These are phyloP conservation scores for Botrytis tulipae DNA, from an alignment of 2,329 filamentous ascomycete species.

Conservation along the genomic window DNA sequence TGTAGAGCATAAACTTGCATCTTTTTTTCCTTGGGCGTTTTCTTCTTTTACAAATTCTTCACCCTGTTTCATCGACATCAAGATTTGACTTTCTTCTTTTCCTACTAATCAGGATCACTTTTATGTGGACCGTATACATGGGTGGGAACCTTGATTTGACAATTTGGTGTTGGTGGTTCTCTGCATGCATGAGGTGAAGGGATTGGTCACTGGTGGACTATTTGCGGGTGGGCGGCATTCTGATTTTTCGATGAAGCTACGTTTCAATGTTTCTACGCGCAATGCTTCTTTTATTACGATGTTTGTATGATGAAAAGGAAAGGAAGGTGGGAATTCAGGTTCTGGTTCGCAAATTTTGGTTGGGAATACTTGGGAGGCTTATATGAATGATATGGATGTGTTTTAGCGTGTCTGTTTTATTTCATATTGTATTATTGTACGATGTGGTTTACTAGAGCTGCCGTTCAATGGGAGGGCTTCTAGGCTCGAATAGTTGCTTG, in stretches of 20 bases:
- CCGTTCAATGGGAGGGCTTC: conserved; percentile 18
- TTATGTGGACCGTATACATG: conserved; percentile 1
- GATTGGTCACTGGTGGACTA: conserved; percentile 16
- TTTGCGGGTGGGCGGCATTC: conserved; percentile 15
- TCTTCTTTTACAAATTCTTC: background rate
- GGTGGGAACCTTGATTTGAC: conserved; percentile 7
- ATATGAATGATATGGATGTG: conserved; percentile 18
- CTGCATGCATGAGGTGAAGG: conserved; percentile 16
- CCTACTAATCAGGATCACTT: background rate
- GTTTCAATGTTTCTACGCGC: conserved; percentile 20
- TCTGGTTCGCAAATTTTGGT: conserved; percentile 10
- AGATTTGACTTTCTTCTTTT: conserved; percentile 3
- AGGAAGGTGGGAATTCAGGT: background rate
- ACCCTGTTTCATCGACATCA: background rate
- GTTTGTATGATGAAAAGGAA: conserved; percentile 17
- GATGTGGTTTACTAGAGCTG: conserved; percentile 13
- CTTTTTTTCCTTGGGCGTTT: conserved; percentile 1
- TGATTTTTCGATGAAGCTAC: conserved; percentile 19
- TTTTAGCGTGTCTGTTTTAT: conserved; percentile 10
- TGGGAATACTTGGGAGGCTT: conserved; percentile 13
- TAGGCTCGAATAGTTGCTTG: background rate
- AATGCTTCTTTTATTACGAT: conserved; percentile 18
- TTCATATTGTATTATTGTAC: conserved; percentile 12
- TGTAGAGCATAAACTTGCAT: conserved; percentile 15
- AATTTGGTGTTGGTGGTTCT: conserved; percentile 20